phyloP scores from a whole-genome alignment of 306 rosid species.

The Potentilla sterilis region DNA sequence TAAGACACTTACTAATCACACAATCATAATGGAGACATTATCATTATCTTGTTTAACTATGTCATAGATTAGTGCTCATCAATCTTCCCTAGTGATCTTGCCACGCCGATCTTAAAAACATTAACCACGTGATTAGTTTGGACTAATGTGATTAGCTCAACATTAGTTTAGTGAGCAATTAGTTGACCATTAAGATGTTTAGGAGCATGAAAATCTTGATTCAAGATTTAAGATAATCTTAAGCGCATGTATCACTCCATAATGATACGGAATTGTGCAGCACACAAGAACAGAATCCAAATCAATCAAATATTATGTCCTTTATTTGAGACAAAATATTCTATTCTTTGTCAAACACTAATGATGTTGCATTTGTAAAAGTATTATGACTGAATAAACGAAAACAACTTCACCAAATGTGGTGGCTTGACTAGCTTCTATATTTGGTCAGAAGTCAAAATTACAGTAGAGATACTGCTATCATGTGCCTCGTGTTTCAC shows the following conservation, averaged over 20 bases:
- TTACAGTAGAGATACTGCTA: neutral
- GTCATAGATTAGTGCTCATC: neutral
- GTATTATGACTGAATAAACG: neutral
- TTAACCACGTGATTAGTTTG: neutral
- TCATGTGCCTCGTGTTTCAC: constrained; percentile 22
- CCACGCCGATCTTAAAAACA: neutral
- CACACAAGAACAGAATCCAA: neutral
- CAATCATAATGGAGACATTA: neutral
- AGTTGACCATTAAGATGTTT: neutral
- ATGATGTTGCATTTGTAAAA: neutral
- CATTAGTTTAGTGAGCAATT: neutral
- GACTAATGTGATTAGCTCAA: neutral
- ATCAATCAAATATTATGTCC: neutral
- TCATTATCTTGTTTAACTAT: neutral
- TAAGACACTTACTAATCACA: neutral
- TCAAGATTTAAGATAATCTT: no score
- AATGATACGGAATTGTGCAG: neutral
- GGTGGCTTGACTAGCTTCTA: neutral
- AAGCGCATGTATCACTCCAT: neutral
- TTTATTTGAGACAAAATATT: neutral
- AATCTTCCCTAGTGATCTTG: neutral
- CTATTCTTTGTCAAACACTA: neutral
- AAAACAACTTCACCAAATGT: neutral
- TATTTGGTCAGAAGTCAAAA: neutral
- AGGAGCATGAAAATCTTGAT: constrained; percentile 10